Evolutionary conservation across 192 early-diverging fungal species (phyloP).

Genomic region (Backusella morwellensis): DNA sequence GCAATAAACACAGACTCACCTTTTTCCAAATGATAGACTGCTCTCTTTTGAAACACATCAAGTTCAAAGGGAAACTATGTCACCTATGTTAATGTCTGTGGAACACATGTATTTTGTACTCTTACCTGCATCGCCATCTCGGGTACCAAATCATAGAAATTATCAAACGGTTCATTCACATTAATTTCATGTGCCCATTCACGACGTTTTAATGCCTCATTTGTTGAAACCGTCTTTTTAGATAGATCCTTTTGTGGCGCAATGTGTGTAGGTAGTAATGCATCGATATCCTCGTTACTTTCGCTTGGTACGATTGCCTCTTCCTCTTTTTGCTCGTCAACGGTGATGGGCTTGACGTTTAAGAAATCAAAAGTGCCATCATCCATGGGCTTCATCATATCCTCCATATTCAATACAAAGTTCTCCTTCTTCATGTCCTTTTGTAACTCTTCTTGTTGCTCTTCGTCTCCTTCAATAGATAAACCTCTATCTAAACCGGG

Average conservation of each 20-base stretch:
- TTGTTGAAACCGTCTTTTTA: constrained; percentile 10
- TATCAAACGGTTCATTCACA: constrained; percentile 78
- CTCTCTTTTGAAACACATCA: constrained; percentile 95
- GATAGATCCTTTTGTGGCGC: neutral
- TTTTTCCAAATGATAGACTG: constrained; percentile 93
- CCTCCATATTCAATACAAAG: constrained; percentile 29
- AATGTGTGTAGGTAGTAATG: constrained; percentile 26
- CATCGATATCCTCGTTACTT: constrained; percentile 26
- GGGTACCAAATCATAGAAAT: constrained; percentile 91
- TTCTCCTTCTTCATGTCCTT: neutral
- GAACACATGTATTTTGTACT: neutral
- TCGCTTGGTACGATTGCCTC: neutral
- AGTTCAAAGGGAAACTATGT: constrained; percentile 89
- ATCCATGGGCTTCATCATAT: constrained; percentile 26
- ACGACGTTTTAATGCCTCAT: constrained; percentile 37
- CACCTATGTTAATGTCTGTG: neutral
- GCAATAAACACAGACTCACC: constrained; percentile 97
- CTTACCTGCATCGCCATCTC: constrained; percentile 75
- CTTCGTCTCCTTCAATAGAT: constrained; percentile 41
- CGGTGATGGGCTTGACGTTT: neutral
- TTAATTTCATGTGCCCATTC: constrained; percentile 95
- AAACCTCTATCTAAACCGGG: constrained; percentile 75
- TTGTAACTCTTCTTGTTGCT: neutral
- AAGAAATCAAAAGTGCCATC: constrained; percentile 23
- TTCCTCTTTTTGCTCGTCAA: neutral